Conservation (phyloP, 2,329 filamentous ascomycete genomes). For the Claviceps citrina region DNA sequence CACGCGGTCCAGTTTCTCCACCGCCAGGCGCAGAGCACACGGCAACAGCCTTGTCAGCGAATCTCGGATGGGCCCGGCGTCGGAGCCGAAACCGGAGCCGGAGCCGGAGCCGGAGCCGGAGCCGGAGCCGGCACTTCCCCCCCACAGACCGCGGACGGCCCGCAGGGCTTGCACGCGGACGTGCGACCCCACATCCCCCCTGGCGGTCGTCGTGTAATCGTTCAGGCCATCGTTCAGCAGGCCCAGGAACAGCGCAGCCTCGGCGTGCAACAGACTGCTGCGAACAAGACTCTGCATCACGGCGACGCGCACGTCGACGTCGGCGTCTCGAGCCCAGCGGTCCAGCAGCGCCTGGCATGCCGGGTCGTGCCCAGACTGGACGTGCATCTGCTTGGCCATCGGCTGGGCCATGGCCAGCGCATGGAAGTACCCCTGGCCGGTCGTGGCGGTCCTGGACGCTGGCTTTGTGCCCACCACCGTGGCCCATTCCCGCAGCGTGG, state of each 20-base stretch:
- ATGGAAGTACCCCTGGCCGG: constrained; percentile 36
- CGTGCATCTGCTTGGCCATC: constrained; percentile 14
- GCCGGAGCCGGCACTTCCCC: constrained; percentile 14
- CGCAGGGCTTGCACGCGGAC: constrained; percentile 68
- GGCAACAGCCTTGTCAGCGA: constrained; percentile 29
- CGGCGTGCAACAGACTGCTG: constrained; percentile 28
- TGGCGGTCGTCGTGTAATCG: constrained; percentile 80
- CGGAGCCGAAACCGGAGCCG: constrained; percentile 7
- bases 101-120: constrained; percentile 12
- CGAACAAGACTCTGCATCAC: constrained; percentile 39
- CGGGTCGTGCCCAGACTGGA: constrained; percentile 12
- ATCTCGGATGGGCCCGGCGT: constrained; percentile 13
- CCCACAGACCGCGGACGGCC: constrained; percentile 52
- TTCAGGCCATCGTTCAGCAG: constrained; percentile 49
- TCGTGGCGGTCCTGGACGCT: constrained; percentile 18
- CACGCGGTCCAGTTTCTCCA: constrained; percentile 83
- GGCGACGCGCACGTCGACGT: constrained; percentile 37
- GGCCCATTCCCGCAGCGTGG: constrained; percentile 32
- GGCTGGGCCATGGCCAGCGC: constrained; percentile 36
- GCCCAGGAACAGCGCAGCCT: constrained; percentile 25
- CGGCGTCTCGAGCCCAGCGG: constrained; percentile 35
- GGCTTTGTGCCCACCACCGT: constrained; percentile 22
- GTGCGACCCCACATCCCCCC: constrained; percentile 80
- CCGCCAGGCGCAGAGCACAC: constrained; percentile 50
- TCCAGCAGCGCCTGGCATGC: constrained; percentile 31